Evolutionary conservation across 306 rosid species (phyloP).

Genomic region (Gastrolobium villosum): DNA sequence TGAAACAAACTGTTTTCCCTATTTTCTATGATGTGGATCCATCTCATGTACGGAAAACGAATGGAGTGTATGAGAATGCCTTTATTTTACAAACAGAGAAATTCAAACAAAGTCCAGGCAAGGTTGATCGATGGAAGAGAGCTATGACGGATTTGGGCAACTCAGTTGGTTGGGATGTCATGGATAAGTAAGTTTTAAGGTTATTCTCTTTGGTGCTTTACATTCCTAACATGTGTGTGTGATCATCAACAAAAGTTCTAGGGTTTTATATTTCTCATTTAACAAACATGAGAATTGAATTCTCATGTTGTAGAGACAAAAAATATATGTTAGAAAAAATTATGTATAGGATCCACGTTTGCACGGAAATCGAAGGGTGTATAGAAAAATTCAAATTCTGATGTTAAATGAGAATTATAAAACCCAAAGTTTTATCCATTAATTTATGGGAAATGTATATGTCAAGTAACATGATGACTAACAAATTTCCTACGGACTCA

Average conservation of each 20-base stretch:
- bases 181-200: background rate
- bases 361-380: no score
- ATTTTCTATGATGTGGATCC: slow-evolving; percentile 43
- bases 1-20: background rate
- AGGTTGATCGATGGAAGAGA: background rate
- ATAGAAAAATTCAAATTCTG: no score
- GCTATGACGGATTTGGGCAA: background rate
- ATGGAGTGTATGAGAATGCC: background rate
- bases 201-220: background rate
- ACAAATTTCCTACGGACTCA: no score
- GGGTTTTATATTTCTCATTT: no score
- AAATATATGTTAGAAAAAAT: no score
- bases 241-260: background rate
- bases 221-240: background rate
- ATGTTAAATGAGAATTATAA: no score
- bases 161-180: slow-evolving; percentile 35
- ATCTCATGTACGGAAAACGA: slow-evolving; percentile 14
- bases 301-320: no score
- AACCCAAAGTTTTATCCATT: no score
- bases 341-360: no score
- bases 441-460: no score
- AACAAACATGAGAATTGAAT: no score
- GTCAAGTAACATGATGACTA: no score
- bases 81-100: background rate
- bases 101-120: background rate